Base-by-base conservation (phyloP, 2,329 filamentous ascomycete genomes). In the Fonsecaea multimorphosa region DNA sequence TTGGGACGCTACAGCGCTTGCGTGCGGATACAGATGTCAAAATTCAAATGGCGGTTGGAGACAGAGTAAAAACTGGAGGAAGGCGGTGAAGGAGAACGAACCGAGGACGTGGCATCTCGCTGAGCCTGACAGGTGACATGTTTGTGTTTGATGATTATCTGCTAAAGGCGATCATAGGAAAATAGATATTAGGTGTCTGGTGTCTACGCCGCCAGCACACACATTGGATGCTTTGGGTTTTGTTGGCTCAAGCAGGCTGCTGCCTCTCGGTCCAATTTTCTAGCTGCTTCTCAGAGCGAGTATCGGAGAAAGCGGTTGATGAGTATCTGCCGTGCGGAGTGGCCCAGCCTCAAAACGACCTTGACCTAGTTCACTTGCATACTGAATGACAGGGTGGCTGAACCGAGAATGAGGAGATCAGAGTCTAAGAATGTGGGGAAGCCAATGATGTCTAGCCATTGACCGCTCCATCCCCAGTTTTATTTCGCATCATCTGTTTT, bases 381-480 rank as follows among this genome's bases (percentile, higher is more conserved):
- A 19, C 44, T 49, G 11, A 49, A 49, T 49, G 44, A 49, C 44
- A 19, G 44, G 44, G 44, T 49, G 44, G 44, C 44, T 22, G 44
- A 49, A 24, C 44, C 44, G 44, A 49, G 44, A 49, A 49, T 34
- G 38, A 58, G 56, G 36, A 58, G 56, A 49, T 49, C 27, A n/a
- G 9, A 19, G 14, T 22, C 40, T 9, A 38, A 38, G 40, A 51
- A 36, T 55, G 58, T 55, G 58, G 58, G 51, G 49, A 36, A 61
- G 34, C 58, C 51, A 61, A 61, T 61, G 58, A 46, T 51, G 58
- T 36, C 32, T 54, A 22, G 29, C 24, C 49, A 52, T 46, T 24
- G 32, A 22, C 27, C 14, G 24, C 40, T 29, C 19, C 14, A 4
- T 38, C 58, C 31, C 19, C 29, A 36, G n/a, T 52, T 38, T 27